These are phyloP conservation scores for Colletotrichum orchidophilum DNA, from an alignment of 2,329 filamentous ascomycete species.

Conservation along the genomic window DNA sequence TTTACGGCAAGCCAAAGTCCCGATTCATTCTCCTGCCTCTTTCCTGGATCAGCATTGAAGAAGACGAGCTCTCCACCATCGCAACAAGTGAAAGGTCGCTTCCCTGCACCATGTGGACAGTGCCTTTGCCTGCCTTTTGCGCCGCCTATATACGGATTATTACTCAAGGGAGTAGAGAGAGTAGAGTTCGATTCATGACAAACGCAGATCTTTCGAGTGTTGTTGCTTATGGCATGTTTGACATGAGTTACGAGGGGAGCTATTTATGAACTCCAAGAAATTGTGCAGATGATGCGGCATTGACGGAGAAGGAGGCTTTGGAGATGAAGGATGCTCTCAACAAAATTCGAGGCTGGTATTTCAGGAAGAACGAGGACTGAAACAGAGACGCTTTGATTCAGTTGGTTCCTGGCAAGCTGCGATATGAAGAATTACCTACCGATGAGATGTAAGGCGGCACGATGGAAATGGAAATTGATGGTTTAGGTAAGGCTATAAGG, in stretches of 20 bases:
- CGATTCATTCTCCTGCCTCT: not conserved
- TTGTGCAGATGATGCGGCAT: not conserved
- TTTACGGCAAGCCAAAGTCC: not conserved
- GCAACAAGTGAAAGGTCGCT: not conserved
- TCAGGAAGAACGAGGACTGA: not conserved
- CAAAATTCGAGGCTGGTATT: not conserved
- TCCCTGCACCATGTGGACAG: constrained; percentile 7
- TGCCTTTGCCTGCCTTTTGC: not conserved
- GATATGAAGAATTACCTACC: constrained; percentile 7
- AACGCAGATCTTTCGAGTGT: not conserved
- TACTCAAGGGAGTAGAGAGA: not conserved
- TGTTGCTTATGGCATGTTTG: constrained; percentile 3
- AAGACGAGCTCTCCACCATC: not conserved
- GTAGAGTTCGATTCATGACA: not conserved
- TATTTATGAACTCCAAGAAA: not conserved
- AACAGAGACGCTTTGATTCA: constrained; percentile 1
- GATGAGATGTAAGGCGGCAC: not conserved
- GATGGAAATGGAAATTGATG: no score
- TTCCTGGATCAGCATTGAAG: not conserved
- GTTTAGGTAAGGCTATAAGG: no score
- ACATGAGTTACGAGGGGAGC: not conserved
- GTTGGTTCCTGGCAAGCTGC: not conserved
- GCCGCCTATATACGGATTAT: constrained; percentile 2
- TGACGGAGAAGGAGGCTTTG: not conserved
- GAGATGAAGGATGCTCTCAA: constrained; percentile 4